Evolutionary conservation across 23 red algal genomes (phyloP), one percentile per base, ranked within the genome.

Genomic region (Gracilaria vermiculophylla): DNA sequence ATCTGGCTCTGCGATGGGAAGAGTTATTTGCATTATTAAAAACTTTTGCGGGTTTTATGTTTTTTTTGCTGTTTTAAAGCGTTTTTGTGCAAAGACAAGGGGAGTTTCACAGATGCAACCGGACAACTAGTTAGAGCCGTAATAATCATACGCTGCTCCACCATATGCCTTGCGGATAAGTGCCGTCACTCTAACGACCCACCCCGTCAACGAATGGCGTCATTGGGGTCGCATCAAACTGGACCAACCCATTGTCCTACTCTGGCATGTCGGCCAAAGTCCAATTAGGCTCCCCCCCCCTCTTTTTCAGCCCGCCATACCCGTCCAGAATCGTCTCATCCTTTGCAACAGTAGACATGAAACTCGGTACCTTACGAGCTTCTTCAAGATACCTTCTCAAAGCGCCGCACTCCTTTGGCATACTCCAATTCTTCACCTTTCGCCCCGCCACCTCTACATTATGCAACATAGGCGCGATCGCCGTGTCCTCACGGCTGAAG

Each of bases 401-500:
- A 5, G 79, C 71, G 1, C 23, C 47, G 54, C 79, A 85, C 51
- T 85, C 72, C 67, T 93, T 58, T n/a, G 90, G 90, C 40, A 93
- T 60, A 25, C 33, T 52, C 78, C 90, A 93, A 32, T 91, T 72
- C 64, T 80, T 81, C 16, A 93, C 47, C 36, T 47, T 71, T 28
- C 58, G 57, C 15, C 90, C 90, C 16, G 78, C 90, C 15, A 93
- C 71, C 16, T 86, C 90, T 4, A 93, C 80, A 20, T 83, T 78
- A 35, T 85, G 54, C 47, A 93, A 69, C 80, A 85, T 70, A 11
- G 90, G 90, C 6, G 62, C 80, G 20, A 93, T 71, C 6, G 78
- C 79, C 3, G 81, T 78, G 52, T 93, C 90, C 33, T 85, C 90
- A 28, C 90, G 53, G 23, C 74, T 66, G 61, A 93, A 93, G 1